Evolutionary conservation across 805 yeast species (phyloP), one percentile per base, ranked within the genome.

Genomic region (Saccharomycopsis malanga): DNA sequence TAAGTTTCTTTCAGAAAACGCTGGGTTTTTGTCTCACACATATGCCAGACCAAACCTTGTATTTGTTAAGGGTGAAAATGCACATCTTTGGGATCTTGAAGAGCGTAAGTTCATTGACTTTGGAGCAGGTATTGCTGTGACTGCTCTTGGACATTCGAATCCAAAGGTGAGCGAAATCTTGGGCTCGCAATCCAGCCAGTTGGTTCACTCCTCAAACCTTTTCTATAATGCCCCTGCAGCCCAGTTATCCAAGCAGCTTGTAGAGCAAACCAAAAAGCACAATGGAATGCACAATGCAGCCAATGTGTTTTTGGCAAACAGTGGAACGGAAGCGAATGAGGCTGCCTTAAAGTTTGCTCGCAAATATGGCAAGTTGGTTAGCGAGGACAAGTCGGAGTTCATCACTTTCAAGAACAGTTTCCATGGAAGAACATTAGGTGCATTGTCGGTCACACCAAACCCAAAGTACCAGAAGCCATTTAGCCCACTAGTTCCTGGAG

Each of bases 351-450:
- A 83, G 61, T 81, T 83, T 58, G 83, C 83, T 22, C 79, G 97
- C 62, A 89, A 88, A 62, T 73, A 76, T 59, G 97, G 95, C 48
- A 79, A 78, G 53, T 53, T 68, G 3, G 62, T 71, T 25, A 65
- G 70, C 49, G 72, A 68, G 12, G 68, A 68, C 40, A 89, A 88
- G 61, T 71, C 66, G 54, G 96, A 88, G 59, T 71, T 93, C 50
- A 79, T 93, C 44, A 80, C 95, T n/a, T 93, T 93, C 63, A 77
- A 81, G 56, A 80, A 83, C 55, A 82, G 95, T 1, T 93, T 93
- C 74, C 98, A 93, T 61, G 98, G 98, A 34, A 78, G 98, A 62
- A 78, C 97, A 1, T 76, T 87, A 81, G 98, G 98, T 40, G 85
- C 98, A 0, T 70, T 93, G 42, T 77, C 94, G 1, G 95, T 89